These are phyloP conservation scores for Penicillium sp. DNA, from an alignment of 2,329 filamentous ascomycete species.

Conservation along the genomic window DNA sequence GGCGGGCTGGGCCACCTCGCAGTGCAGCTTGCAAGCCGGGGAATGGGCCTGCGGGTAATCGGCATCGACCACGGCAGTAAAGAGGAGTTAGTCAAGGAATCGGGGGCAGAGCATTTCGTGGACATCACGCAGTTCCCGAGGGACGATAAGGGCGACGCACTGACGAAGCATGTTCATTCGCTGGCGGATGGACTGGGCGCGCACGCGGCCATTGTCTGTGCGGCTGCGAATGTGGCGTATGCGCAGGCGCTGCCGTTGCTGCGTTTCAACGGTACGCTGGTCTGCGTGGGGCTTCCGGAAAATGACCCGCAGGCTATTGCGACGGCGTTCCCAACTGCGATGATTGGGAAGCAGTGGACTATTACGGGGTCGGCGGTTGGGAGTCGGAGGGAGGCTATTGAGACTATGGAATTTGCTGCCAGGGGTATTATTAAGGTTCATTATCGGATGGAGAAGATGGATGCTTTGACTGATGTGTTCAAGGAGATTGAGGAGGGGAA, in stretches of 20 bases:
- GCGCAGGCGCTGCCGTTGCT: conserved; percentile 47
- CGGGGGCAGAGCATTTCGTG: conserved; percentile 65
- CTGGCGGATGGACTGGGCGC: conserved; percentile 50
- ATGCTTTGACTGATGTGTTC: conserved; percentile 45
- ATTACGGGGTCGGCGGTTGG: conserved; percentile 52
- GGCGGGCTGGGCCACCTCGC: conserved; percentile 65
- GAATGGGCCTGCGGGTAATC: conserved; percentile 62
- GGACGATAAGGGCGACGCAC: conserved; percentile 47
- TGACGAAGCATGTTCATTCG: conserved; percentile 55
- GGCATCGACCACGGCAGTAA: conserved; percentile 65
- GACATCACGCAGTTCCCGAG: conserved; percentile 54
- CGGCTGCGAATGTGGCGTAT: conserved; percentile 49
- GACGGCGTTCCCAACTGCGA: conserved; percentile 39
- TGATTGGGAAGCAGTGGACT: conserved; percentile 42
- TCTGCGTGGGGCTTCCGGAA: conserved; percentile 52
- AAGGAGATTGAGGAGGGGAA: conserved; percentile 43
- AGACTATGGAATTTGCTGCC: conserved; percentile 46
- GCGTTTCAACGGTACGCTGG: conserved; percentile 49
- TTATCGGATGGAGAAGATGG: conserved; percentile 45
- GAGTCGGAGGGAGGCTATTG: conserved; percentile 49
- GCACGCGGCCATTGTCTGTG: conserved; percentile 57
- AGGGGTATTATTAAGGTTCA: conserved; percentile 46
- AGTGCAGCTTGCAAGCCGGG: conserved; percentile 58
- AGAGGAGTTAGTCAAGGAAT: conserved; percentile 54
- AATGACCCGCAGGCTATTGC: conserved; percentile 45